Base-by-base conservation (phyloP, 257 asterid genomes). In the Coffea canephora region DNA sequence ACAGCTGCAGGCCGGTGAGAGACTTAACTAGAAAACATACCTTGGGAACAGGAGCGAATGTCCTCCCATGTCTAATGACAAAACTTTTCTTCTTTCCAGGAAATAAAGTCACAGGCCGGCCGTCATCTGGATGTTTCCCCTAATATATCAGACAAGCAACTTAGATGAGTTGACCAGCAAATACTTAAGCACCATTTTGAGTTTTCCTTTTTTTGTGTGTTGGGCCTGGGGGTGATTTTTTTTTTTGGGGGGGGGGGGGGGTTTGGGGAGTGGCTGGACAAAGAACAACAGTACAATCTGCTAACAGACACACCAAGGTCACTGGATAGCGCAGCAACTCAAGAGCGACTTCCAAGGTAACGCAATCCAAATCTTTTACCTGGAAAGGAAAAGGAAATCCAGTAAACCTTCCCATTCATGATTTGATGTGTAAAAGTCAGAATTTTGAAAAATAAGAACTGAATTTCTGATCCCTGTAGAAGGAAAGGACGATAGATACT, bases 71-170 rank as follows among this genome's bases (percentile, higher is more conserved):
- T 85, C 83, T 90, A 78, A 95, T 79, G 74, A 91, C 59, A 86
- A 91, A 95, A 54, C 97, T 92, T 48, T 16, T 16, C 57, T 81
- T 81, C 80, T 82, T 91, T 27, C 90, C 89, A 77, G 90, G 90
- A 89, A 76, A 91, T 82, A 95, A 48, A 71, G 89, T 27, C 43
- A 95, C 88, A 0, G 96, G 97, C 71, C 52, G 87, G 83, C 81
- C 89, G 74, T 91, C 96, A 27, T 86, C 90, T 57, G 98, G 97
- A 84, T 95, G 97, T 68, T 91, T 92, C 62, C 97, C 99, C 99
- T 95, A 80, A 13, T 1, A 13, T 15, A 78, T 31, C 77, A 49
- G 14, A 80, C 50, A 80, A 36, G 41, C 80, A 61, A 62, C 70
- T 87, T 71, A 34, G 75, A 81, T 75, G 59, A 80, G 73, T 79